These are phyloP conservation scores for Hypoxylon sp. DNA, from an alignment of 2,329 filamentous ascomycete species.

Conservation along the genomic window DNA sequence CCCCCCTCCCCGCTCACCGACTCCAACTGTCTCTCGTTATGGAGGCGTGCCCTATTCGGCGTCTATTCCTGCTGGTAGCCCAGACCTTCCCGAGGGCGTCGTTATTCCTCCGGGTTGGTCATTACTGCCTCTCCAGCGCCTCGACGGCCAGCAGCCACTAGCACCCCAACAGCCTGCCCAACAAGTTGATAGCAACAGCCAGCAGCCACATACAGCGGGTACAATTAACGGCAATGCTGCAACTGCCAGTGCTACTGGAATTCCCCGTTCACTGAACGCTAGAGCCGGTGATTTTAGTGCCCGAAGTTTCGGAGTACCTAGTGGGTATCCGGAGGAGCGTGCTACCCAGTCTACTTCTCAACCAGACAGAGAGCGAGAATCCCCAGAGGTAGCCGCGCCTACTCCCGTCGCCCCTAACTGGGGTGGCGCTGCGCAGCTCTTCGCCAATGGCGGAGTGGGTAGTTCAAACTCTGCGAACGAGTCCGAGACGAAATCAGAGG, in stretches of 20 bases:
- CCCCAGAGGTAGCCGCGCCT: slow-evolving; percentile 62
- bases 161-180: slow-evolving; percentile 40
- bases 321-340: slow-evolving; percentile 18
- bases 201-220: slow-evolving; percentile 37
- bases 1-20: slow-evolving; percentile 56
- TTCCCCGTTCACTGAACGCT: slow-evolving; percentile 21
- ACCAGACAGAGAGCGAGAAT: slow-evolving; percentile 44
- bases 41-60: slow-evolving; percentile 61
- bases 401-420: slow-evolving; percentile 66
- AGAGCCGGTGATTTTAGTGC: slow-evolving; percentile 13
- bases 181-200: slow-evolving; percentile 32
- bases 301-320: slow-evolving; percentile 10
- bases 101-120: slow-evolving; percentile 76
- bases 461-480: slow-evolving; percentile 34
- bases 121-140: slow-evolving; percentile 71
- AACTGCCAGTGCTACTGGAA: slow-evolving; percentile 10
- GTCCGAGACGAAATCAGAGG: slow-evolving; percentile 27
- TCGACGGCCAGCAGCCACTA: slow-evolving; percentile 58
- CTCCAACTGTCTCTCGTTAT: slow-evolving; percentile 64
- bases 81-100: slow-evolving; percentile 75
- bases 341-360: slow-evolving; percentile 33
- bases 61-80: slow-evolving; percentile 71
- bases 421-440: slow-evolving; percentile 66
- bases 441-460: slow-evolving; percentile 53
- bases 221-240: slow-evolving; percentile 25